Evolutionary conservation across 1,284 basidiomycete genomes (phyloP), one percentile per base, ranked within the genome.

Genomic region (Fomitopsis betulina): DNA sequence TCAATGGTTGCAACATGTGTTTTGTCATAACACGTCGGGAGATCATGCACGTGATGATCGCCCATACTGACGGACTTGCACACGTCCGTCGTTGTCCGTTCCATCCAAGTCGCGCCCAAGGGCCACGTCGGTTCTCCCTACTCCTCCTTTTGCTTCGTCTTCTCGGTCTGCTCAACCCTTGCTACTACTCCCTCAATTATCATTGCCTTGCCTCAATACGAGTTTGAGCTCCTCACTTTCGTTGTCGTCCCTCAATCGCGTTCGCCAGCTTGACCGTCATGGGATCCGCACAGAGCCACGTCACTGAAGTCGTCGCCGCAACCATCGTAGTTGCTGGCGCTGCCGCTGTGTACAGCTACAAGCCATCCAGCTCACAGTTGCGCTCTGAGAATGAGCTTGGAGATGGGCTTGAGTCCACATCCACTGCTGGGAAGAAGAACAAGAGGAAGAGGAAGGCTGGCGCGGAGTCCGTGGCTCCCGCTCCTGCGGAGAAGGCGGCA

Each of bases 211-310:
- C 15, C 43, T 21, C 33, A 32, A 25, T n/a, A 12, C 37, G 53
- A n/a, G 38, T 32, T 32, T 23, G 8, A 55, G 12, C 32, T 35
- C 27, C 12, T n/a, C 54, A 12, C 21, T 12, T 2, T 37, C 23
- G 12, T 54, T 32, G 17, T 30, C 33, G 15, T 58, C 55, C 21
- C 27, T 59, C 51, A 17, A 52, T 38, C 49, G 30, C 53, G 52
- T 50, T 43, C 33, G 25, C 54, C 23, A 32, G 23, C 50, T 9
- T 39, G 35, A 9, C 32, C 53, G 55, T 53, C 55, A 84, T 84
- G 83, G 83, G 83, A 54, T 76, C 77, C 13, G 66, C 76, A 45
- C 78, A 79, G 59, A 82, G 80, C 64, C 68, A 73, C 50, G 53
- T 82, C 30, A 72, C 79, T n/a, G 62, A 79, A 59, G 66, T 72